Percentiles rank a stretch among this genome's conserved stretches.
Conservation (phyloP, 2,329 filamentous ascomycete genomes). For the Verticillium alfalfae region DNA sequence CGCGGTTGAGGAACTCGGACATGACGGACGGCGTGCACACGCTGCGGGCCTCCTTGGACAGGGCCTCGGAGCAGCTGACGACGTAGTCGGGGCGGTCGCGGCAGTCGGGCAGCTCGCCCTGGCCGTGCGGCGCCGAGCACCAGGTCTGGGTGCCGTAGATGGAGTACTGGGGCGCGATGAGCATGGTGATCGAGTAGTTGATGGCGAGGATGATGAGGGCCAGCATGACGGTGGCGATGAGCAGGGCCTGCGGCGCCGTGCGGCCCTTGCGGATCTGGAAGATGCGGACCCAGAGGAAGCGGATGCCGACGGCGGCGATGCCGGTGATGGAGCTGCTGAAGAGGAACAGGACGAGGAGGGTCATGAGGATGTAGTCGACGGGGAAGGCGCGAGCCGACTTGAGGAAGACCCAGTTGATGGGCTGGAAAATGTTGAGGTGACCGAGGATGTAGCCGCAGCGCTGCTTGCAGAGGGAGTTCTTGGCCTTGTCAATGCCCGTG, state of each 20-base stretch:
- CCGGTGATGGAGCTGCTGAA: conserved; percentile 86
- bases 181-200: conserved; percentile 88
- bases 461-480: conserved; percentile 87
- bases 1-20: conserved; percentile 87
- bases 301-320: conserved; percentile 81
- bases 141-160: conserved; percentile 93
- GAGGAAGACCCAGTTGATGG: conserved; percentile 85
- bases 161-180: conserved; percentile 93
- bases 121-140: conserved; percentile 65
- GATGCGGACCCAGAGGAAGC: conserved; percentile 91
- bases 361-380: conserved; percentile 86
- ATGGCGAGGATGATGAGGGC: conserved; percentile 85
- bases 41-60: conserved; percentile 63
- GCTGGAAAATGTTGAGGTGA: conserved; percentile 86
- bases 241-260: conserved; percentile 84
- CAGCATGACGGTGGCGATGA: conserved; percentile 86
- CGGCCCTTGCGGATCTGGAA: conserved; percentile 87
- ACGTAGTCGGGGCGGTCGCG: conserved; percentile 64
- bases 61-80: conserved; percentile 74
- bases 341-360: conserved; percentile 76
- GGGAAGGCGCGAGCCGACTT: conserved; percentile 80
- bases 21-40: conserved; percentile 90
- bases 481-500: conserved; percentile 92
- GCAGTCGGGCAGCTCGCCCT: conserved; percentile 71
- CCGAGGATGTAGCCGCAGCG: conserved; percentile 90